A percentile compares a stretch with the other conserved stretches of the same genome.
phyloP scores from a whole-genome alignment of 305 asterid species.

The Rubia balearica region DNA sequence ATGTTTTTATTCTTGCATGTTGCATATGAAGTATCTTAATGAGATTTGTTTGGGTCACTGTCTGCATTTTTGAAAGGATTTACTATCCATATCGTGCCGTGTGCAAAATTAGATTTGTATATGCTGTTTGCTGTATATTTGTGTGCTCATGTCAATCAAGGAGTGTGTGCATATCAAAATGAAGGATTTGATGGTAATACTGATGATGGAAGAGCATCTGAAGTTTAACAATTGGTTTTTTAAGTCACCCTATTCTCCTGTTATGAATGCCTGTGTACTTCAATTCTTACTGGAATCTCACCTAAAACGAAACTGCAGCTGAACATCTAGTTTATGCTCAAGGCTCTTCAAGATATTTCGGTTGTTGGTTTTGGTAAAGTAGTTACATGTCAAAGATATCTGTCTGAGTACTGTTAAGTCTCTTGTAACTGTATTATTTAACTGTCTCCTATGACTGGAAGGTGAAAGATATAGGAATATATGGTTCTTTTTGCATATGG shows the following conservation, averaged over 20 bases:
- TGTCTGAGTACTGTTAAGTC: background rate
- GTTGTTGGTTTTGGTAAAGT: background rate
- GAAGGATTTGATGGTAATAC: too few relatives aligned
- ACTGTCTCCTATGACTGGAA: background rate
- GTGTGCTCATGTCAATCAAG: background rate
- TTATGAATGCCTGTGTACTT: background rate
- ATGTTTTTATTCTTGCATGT: background rate
- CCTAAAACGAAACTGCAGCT: background rate
- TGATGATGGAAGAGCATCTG: background rate
- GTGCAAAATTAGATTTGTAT: background rate
- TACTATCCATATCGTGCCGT: background rate
- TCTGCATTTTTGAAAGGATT: background rate
- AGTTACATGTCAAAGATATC: background rate
- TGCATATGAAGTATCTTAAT: slow-evolving; percentile 2
- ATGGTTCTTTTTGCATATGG: background rate
- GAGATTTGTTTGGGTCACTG: background rate
- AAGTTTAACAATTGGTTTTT: background rate
- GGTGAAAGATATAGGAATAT: background rate
- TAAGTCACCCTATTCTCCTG: background rate
- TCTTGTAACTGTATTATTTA: background rate
- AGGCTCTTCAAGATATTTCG: background rate
- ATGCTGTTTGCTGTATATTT: background rate
- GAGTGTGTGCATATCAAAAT: background rate
- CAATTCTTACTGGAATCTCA: background rate
- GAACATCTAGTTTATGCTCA: background rate